A percentile compares a stretch with the other conserved stretches of the same genome.
phyloP scores from a whole-genome alignment of 805 yeast species.

The Kodamaea fukazawae region DNA sequence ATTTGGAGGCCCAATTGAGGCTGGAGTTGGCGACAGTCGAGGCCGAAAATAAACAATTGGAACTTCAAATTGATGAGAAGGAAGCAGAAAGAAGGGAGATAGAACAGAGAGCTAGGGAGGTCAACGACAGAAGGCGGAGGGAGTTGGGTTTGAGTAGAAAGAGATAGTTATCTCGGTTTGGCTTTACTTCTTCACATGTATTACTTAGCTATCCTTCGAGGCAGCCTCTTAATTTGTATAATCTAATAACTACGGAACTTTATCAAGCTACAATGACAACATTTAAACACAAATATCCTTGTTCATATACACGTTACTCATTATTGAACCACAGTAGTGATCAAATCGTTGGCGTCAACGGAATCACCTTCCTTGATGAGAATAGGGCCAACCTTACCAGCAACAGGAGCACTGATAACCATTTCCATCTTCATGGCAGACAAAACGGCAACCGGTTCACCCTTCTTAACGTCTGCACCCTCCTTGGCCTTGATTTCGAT shows the following conservation, averaged over 20 bases:
- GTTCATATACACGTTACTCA: constrained; percentile 4
- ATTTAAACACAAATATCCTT: no score
- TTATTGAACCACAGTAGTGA: constrained; percentile 35
- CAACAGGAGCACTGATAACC: constrained; percentile 90
- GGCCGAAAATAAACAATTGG: constrained; percentile 25
- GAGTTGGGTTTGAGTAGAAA: constrained; percentile 20
- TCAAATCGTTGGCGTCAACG: constrained; percentile 90
- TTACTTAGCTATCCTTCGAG: no score
- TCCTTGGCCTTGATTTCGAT: constrained; percentile 90
- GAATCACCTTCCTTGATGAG: constrained; percentile 86
- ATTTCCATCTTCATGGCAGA: constrained; percentile 99
- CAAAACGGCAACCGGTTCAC: constrained; percentile 89
- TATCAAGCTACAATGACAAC: no score
- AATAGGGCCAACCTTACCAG: constrained; percentile 79
- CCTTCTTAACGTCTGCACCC: constrained; percentile 90
- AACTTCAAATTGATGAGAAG: constrained; percentile 17
- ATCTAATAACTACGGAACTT: no score
- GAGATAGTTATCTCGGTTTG: no score
- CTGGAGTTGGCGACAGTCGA: constrained; percentile 24
- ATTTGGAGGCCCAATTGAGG: constrained; percentile 24
- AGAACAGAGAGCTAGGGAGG: constrained; percentile 12
- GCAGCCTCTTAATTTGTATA: no score
- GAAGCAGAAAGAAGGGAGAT: constrained; percentile 14
- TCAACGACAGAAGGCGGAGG: constrained; percentile 18
- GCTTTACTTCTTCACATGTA: no score